Conservation (phyloP, 2,329 filamentous ascomycete species). For the Cordyceps tenuipes region DNA sequence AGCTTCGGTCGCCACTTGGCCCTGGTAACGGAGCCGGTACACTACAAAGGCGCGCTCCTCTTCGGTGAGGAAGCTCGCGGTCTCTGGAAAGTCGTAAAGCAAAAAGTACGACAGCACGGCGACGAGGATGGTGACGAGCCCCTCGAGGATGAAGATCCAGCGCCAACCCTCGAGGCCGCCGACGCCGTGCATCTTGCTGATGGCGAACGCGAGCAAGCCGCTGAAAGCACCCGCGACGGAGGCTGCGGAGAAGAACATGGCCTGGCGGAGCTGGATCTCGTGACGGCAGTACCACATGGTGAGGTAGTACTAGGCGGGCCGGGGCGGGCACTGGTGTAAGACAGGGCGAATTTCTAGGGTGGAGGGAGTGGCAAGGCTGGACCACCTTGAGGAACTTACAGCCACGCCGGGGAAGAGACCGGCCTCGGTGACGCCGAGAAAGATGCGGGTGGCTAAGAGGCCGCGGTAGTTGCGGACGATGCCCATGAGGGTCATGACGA, state of each 20-base stretch:
- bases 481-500: constrained; percentile 41
- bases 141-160: constrained; percentile 60
- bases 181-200: constrained; percentile 55
- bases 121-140: constrained; percentile 57
- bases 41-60: constrained; percentile 61
- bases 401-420: constrained; percentile 57
- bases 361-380: constrained; percentile 10
- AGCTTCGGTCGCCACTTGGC: constrained; percentile 1
- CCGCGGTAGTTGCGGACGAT: constrained; percentile 36
- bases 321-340: neutral
- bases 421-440: constrained; percentile 57
- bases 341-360: neutral
- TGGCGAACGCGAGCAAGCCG: constrained; percentile 60
- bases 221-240: constrained; percentile 68
- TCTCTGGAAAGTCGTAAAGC: constrained; percentile 71
- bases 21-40: constrained; percentile 41
- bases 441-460: constrained; percentile 42
- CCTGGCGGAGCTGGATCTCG: constrained; percentile 63
- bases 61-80: constrained; percentile 58
- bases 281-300: constrained; percentile 71
- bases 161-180: constrained; percentile 46
- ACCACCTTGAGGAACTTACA: constrained; percentile 11
- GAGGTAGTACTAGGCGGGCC: constrained; percentile 46
- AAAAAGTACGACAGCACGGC: constrained; percentile 61
- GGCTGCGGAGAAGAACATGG: constrained; percentile 73